These are phyloP conservation scores for Clitoria ternatea DNA, from an alignment of 306 rosid genomes.

Conservation along the genomic window DNA sequence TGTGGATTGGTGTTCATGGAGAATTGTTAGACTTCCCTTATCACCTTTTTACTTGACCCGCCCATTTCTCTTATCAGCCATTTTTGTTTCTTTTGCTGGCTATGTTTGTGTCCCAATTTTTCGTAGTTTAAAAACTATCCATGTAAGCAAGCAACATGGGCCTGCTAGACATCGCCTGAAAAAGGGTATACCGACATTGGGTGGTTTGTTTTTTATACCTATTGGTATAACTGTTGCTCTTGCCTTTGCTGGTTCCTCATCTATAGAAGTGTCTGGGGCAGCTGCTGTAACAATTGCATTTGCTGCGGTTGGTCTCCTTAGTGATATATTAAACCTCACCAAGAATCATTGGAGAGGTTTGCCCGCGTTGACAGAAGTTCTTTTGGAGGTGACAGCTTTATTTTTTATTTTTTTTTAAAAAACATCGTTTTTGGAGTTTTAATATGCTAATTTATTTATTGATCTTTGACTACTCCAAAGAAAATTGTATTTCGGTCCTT, in stretches of 20 bases:
- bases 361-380: slow-evolving; percentile 46
- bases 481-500: neutral
- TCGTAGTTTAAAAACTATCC: slow-evolving; percentile 50
- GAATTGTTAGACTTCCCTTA: slow-evolving; percentile 80
- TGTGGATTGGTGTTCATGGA: slow-evolving; percentile 95
- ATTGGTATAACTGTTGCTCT: slow-evolving; percentile 70
- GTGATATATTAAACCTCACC: slow-evolving; percentile 58
- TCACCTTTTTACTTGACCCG: slow-evolving; percentile 72
- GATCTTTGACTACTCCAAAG: neutral
- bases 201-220: slow-evolving; percentile 86
- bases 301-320: slow-evolving; percentile 79
- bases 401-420: slow-evolving; percentile 1
- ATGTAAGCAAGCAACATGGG: slow-evolving; percentile 53
- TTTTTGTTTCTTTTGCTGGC: slow-evolving; percentile 71
- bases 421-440: slow-evolving; percentile 15
- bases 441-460: neutral
- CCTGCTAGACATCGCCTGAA: slow-evolving; percentile 45
- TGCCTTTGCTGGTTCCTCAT: slow-evolving; percentile 52
- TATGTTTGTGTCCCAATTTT: slow-evolving; percentile 79
- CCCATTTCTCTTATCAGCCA: slow-evolving; percentile 73
- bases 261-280: slow-evolving; percentile 68
- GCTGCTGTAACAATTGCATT: slow-evolving; percentile 72
- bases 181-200: slow-evolving; percentile 77
- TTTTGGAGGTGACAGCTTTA: slow-evolving; percentile 60
- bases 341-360: slow-evolving; percentile 58